A percentile compares a stretch with the other conserved stretches of the same genome.
Conservation (phyloP, 345 rosid species). For the Heritiera fomes region DNA sequence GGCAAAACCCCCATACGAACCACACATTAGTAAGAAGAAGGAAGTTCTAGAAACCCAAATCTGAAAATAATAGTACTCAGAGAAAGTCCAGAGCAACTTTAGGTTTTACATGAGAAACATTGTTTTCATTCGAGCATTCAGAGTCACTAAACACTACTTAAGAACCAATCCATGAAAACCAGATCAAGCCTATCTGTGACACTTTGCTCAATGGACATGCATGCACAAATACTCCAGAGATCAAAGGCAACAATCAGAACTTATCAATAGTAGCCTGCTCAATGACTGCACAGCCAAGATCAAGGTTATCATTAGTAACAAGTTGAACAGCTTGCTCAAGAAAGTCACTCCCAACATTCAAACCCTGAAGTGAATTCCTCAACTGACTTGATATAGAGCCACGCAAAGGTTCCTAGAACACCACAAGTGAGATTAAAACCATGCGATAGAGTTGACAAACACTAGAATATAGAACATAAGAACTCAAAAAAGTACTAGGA, state of each 20-base stretch:
- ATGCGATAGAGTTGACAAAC: constrained; percentile 9
- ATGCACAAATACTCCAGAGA: neutral
- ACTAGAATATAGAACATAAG: neutral
- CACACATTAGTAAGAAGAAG: neutral
- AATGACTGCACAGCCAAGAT: constrained; percentile 98
- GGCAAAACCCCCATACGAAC: neutral
- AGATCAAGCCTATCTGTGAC: neutral
- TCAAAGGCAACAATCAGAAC: constrained; percentile 41
- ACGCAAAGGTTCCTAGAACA: constrained; percentile 85
- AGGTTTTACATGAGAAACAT: neutral
- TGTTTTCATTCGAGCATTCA: neutral
- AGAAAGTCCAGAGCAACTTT: neutral
- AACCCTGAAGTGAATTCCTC: constrained; percentile 74
- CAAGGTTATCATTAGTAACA: constrained; percentile 98
- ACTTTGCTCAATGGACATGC: neutral
- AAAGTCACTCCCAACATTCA: constrained; percentile 57
- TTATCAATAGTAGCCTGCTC: constrained; percentile 97
- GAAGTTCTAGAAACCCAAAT: neutral
- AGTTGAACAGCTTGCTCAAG: constrained; percentile 93
- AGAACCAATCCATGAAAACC: neutral
- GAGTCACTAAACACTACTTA: neutral
- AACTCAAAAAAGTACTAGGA: constrained; percentile 13
- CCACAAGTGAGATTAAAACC: constrained; percentile 21
- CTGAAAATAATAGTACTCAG: neutral
- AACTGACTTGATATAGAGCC: constrained; percentile 83